A percentile compares a stretch with the other conserved stretches of the same genome.
These are phyloP conservation scores for Ascochyta pisi DNA, from an alignment of 2,329 filamentous ascomycete species.

Conservation along the genomic window DNA sequence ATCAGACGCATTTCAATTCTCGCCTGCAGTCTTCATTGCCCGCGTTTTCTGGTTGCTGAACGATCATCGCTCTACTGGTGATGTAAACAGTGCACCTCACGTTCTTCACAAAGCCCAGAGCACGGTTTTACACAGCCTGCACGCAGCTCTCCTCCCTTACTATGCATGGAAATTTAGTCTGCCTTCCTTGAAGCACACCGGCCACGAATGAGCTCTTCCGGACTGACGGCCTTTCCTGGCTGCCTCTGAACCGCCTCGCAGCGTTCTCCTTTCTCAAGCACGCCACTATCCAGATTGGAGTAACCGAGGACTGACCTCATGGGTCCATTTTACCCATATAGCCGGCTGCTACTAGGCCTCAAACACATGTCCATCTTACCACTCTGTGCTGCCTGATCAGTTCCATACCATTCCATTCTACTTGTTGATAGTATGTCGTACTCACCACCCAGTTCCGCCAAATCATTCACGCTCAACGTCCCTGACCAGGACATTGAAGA, in stretches of 20 bases:
- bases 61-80: not conserved
- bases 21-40: not conserved
- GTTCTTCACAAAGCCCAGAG: no score
- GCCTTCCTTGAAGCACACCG: not conserved
- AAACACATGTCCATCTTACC: not conserved
- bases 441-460: slow-evolving; percentile 39
- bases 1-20: not conserved
- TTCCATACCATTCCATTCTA: not conserved
- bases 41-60: not conserved
- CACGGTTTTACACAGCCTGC: no score
- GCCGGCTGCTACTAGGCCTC: not conserved
- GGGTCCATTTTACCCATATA: slow-evolving; percentile 4
- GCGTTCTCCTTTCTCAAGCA: not conserved
- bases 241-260: not conserved
- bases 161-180: no score
- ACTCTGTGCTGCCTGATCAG: not conserved
- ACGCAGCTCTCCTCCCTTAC: no score
- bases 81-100: no score
- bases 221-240: not conserved
- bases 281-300: not conserved
- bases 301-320: slow-evolving; percentile 9
- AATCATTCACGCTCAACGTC: slow-evolving; percentile 43
- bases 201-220: not conserved
- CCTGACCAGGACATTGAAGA: slow-evolving; percentile 44
- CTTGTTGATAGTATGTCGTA: slow-evolving; percentile 33